Evolutionary conservation across 148 eudicot species (phyloP).

Genomic region (Camellia japonica): DNA sequence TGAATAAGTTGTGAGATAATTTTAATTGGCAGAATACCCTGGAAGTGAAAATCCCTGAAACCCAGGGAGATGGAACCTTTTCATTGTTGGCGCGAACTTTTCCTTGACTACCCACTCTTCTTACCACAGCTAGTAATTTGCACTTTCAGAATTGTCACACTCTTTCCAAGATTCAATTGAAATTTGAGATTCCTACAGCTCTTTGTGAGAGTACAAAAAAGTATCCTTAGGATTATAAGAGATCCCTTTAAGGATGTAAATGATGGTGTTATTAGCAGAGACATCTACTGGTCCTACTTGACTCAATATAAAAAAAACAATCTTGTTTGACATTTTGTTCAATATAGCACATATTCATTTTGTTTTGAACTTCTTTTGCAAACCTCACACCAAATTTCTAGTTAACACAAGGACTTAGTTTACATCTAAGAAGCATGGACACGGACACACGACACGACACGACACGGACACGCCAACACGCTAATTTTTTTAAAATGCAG

Average conservation of each 20-base stretch:
- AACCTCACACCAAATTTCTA: too few species aligned
- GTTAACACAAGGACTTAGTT: too few species aligned
- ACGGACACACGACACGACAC: too few species aligned
- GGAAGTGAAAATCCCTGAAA: neutral
- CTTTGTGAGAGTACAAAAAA: neutral
- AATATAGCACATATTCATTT: neutral
- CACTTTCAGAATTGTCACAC: neutral
- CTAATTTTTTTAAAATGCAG: too few species aligned
- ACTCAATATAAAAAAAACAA: neutral
- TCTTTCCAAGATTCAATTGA: neutral
- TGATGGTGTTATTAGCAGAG: neutral
- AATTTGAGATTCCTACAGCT: neutral
- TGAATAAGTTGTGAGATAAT: neutral
- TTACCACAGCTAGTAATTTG: neutral
- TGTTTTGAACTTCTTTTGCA: neutral
- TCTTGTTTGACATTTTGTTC: neutral
- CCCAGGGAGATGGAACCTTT: neutral
- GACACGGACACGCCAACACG: too few species aligned
- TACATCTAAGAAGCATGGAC: too few species aligned
- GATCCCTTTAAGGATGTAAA: neutral
- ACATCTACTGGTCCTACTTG: neutral
- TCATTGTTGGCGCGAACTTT: neutral
- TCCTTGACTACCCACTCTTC: neutral
- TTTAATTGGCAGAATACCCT: neutral
- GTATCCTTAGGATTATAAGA: neutral